Conservation (phyloP, 2,329 filamentous ascomycete genomes). For the Alternaria gaisen region DNA sequence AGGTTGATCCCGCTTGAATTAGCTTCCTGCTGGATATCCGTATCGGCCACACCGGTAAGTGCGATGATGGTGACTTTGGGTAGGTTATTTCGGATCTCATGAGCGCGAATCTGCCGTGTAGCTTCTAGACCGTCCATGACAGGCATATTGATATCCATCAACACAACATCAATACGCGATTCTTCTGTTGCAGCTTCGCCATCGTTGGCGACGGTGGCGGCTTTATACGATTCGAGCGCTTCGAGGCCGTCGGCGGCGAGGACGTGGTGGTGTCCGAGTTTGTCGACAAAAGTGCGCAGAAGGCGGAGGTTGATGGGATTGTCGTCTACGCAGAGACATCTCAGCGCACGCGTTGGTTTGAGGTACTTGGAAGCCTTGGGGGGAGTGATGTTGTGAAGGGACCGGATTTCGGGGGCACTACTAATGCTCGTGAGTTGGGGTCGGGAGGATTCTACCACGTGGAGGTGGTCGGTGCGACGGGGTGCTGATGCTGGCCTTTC, state of each 20-base stretch:
- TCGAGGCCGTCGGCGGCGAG: constrained; percentile 50
- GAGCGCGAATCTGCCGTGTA: constrained; percentile 52
- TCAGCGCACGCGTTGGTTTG: constrained; percentile 30
- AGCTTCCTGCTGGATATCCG: constrained; percentile 60
- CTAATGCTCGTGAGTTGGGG: constrained; percentile 39
- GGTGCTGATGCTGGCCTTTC: constrained; percentile 11
- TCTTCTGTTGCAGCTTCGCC: constrained; percentile 16
- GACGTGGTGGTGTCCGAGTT: constrained; percentile 43
- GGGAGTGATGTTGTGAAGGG: constrained; percentile 20
- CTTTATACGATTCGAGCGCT: constrained; percentile 45
- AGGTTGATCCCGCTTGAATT: constrained; percentile 63
- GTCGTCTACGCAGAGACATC: constrained; percentile 52
- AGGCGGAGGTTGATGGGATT: constrained; percentile 53
- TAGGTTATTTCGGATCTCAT: constrained; percentile 56
- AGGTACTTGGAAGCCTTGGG: constrained; percentile 29
- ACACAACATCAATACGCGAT: constrained; percentile 39
- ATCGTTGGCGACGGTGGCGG: constrained; percentile 6
- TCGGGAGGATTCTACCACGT: constrained; percentile 26
- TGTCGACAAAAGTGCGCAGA: constrained; percentile 48
- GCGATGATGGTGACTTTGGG: constrained; percentile 60
- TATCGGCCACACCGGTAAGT: constrained; percentile 62
- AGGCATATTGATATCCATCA: constrained; percentile 52
- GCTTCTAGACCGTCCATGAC: constrained; percentile 54
- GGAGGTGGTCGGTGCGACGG: constrained; percentile 13
- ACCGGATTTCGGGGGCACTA: constrained; percentile 45